Conservation (phyloP, 345 rosid genomes). For the Sapria himalayana region DNA sequence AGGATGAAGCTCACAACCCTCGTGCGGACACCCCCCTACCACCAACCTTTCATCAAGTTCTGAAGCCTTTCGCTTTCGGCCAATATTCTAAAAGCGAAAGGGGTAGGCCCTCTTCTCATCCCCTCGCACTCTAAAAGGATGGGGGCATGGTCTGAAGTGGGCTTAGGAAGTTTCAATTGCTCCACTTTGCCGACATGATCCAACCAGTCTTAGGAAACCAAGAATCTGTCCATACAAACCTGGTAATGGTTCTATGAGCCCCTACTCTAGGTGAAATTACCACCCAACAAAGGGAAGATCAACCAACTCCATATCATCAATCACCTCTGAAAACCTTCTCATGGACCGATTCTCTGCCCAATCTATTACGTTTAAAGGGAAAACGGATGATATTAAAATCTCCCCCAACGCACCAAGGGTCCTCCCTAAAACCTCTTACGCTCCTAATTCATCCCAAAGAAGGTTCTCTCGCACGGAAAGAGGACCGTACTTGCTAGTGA, state of each 20-base stretch:
- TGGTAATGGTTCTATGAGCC: neutral
- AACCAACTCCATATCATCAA: neutral
- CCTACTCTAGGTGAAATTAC: no score
- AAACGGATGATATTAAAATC: neutral
- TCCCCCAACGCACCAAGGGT: neutral
- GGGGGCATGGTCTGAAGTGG: neutral
- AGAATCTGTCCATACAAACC: neutral
- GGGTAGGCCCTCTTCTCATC: neutral
- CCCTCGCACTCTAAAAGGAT: neutral
- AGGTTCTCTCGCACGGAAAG: neutral
- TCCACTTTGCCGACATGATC: neutral
- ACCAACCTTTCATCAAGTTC: neutral
- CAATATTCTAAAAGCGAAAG: neutral
- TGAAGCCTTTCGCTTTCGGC: neutral
- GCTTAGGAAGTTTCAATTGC: neutral
- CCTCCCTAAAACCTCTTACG: neutral
- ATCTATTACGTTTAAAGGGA: neutral
- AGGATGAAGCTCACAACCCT: neutral
- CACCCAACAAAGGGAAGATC: no score
- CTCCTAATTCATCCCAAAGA: neutral
- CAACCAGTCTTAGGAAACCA: neutral
- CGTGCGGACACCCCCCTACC: neutral
- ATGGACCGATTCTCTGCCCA: neutral
- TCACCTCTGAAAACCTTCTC: neutral
- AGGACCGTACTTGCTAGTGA: neutral